These are phyloP conservation scores for Geotrichum cucujoidarum DNA, from an alignment of 1,139 yeast species.

Conservation along the genomic window DNA sequence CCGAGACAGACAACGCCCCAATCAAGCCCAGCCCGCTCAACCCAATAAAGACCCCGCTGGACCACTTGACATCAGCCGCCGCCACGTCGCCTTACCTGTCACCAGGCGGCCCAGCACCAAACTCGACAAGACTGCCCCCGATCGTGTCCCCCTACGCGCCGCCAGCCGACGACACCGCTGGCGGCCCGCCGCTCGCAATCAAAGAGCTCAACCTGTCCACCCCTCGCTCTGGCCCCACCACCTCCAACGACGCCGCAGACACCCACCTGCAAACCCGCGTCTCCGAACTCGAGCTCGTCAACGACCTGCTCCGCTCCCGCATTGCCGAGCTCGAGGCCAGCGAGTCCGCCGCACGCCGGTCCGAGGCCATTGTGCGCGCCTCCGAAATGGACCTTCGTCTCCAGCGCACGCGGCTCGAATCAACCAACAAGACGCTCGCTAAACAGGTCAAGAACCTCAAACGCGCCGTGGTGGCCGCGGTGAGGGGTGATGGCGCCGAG, in stretches of 20 bases:
- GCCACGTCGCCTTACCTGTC: constrained; percentile 28
- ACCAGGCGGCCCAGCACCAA: constrained; percentile 3
- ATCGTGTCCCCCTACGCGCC: constrained; percentile 17
- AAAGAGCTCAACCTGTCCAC: constrained; percentile 9
- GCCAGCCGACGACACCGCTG: background rate
- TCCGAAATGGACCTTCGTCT: constrained; percentile 23
- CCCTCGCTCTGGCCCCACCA: constrained; percentile 20
- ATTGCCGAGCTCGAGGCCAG: constrained; percentile 73
- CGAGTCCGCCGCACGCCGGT: constrained; percentile 41
- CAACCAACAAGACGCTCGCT: constrained; percentile 26
- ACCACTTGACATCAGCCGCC: constrained; percentile 29
- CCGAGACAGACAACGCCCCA: too few species aligned
- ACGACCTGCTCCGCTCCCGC: constrained; percentile 76
- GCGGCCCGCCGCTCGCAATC: too few species aligned
- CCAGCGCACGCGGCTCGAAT: constrained; percentile 35
- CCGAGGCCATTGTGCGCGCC: constrained; percentile 24
- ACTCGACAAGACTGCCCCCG: constrained; percentile 8
- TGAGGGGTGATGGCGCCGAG: background rate
- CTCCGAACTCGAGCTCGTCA: constrained; percentile 84
- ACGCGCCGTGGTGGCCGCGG: background rate
- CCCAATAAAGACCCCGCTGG: constrained; percentile 20
- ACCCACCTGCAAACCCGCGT: constrained; percentile 32
- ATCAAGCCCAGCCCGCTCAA: background rate
- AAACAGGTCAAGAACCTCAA: constrained; percentile 1
- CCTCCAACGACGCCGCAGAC: background rate